Percentiles rank a stretch among this genome's conserved stretches.
Conservation (phyloP, 2,329 filamentous ascomycete species). For the Aspergillus sp. region DNA sequence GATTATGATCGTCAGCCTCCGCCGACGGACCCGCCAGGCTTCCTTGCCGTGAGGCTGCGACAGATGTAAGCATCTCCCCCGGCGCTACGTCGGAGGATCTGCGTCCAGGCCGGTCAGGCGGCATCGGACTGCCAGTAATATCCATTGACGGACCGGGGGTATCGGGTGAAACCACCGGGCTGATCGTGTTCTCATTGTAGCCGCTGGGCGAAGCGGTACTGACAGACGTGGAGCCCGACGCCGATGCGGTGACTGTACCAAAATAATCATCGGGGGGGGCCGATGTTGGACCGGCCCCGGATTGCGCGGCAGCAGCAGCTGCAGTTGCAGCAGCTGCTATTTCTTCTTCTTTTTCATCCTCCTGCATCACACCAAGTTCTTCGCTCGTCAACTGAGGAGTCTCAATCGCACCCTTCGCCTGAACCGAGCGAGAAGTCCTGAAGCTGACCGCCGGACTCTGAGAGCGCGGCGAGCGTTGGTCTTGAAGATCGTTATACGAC, state of each 20-base stretch:
- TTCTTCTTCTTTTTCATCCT: not conserved
- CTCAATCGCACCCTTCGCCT: not conserved
- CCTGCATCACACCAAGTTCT: not conserved
- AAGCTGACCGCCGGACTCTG: slow-evolving; percentile 19
- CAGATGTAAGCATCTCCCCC: not conserved
- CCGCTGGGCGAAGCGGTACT: slow-evolving; percentile 3
- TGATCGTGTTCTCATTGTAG: slow-evolving; percentile 27
- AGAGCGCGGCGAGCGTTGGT: slow-evolving; percentile 26
- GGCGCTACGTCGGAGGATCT: slow-evolving; percentile 2
- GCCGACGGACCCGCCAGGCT: not conserved
- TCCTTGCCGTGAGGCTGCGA: not conserved
- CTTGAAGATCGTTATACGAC: slow-evolving; percentile 14
- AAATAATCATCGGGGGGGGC: not conserved
- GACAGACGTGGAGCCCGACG: not conserved
- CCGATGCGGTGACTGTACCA: not conserved
- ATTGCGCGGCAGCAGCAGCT: not conserved
- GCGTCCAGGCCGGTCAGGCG: slow-evolving; percentile 16
- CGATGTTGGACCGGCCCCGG: not conserved
- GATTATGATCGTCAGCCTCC: slow-evolving; percentile 7
- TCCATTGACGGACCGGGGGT: slow-evolving; percentile 29
- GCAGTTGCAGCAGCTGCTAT: not conserved
- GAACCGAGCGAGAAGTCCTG: slow-evolving; percentile 1
- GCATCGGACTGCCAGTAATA: slow-evolving; percentile 22
- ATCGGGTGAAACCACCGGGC: slow-evolving; percentile 28
- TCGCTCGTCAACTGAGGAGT: not conserved